Evolutionary conservation across 2,329 filamentous ascomycete genomes (phyloP).

Genomic region (Diaporthe citriasiana): DNA sequence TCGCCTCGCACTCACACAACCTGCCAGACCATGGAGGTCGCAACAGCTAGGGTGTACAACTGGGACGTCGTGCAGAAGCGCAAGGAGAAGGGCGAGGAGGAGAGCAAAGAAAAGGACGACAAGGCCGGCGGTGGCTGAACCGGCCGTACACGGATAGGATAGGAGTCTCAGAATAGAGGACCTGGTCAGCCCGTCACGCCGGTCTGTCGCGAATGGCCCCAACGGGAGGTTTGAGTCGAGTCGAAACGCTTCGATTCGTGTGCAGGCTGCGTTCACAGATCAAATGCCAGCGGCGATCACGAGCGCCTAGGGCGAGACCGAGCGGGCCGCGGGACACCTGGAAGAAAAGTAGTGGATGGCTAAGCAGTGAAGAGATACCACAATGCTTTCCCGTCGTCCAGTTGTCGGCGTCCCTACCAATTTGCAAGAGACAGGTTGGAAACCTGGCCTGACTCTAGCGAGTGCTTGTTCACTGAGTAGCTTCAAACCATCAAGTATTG

Average conservation of each 20-base stretch:
- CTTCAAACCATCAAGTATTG: not conserved
- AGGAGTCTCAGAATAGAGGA: slow-evolving; percentile 6
- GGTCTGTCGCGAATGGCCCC: not conserved
- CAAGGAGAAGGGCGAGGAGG: slow-evolving; percentile 84
- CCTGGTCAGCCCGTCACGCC: slow-evolving; percentile 23
- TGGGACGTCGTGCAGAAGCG: slow-evolving; percentile 98
- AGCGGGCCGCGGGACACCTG: not conserved
- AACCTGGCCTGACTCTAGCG: not conserved
- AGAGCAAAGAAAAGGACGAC: slow-evolving; percentile 56
- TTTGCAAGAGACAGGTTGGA: not conserved
- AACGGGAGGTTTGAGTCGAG: not conserved
- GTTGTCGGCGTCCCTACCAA: not conserved
- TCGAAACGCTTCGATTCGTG: not conserved
- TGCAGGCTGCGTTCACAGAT: not conserved
- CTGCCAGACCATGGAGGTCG: slow-evolving; percentile 90
- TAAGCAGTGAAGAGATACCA: slow-evolving; percentile 15
- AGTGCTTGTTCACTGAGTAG: not conserved
- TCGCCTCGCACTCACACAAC: slow-evolving; percentile 27
- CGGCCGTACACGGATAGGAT: not conserved
- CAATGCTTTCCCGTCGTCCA: slow-evolving; percentile 10
- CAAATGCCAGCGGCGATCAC: not conserved
- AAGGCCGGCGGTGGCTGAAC: slow-evolving; percentile 49
- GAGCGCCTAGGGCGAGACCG: not conserved
- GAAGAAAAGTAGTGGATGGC: not conserved
- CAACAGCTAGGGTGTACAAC: slow-evolving; percentile 97